Conservation (phyloP, 164 flowering plant species). For the Protea cynaroides region DNA sequence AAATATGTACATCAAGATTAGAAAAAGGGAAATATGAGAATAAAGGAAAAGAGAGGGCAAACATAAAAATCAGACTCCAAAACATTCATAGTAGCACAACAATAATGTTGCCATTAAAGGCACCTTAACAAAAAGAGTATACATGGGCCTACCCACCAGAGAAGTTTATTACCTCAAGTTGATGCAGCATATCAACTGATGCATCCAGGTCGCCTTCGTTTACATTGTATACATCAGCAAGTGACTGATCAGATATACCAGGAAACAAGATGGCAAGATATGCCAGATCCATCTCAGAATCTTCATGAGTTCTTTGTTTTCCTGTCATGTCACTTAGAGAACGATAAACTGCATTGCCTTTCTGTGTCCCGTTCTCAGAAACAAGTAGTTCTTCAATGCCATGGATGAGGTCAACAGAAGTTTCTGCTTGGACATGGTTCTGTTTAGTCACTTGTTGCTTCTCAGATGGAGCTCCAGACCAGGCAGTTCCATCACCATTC, state of each 20-base stretch:
- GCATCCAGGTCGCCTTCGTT: conserved; percentile 58
- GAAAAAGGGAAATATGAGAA: not conserved
- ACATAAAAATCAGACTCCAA: no score
- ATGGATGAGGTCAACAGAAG: conserved; percentile 4
- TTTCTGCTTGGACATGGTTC: conserved; percentile 6
- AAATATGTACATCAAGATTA: not conserved
- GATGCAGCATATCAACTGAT: conserved; percentile 59
- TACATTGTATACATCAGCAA: conserved; percentile 46
- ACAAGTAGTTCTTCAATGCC: conserved; percentile 1
- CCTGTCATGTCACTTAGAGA: conserved; percentile 14
- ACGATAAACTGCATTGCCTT: no score
- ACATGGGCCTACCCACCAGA: no score
- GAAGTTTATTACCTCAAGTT: conserved; percentile 16
- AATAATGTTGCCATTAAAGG: no score
- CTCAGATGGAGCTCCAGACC: conserved; percentile 6
- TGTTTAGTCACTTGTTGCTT: not conserved
- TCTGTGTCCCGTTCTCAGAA: conserved; percentile 15
- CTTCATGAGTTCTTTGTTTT: conserved; percentile 30
- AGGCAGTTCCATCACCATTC: conserved; percentile 7
- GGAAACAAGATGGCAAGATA: conserved; percentile 51
- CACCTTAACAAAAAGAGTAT: no score
- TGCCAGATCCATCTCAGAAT: conserved; percentile 49
- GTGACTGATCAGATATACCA: conserved; percentile 51
- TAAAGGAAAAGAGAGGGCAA: not conserved
- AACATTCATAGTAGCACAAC: no score